phyloP scores from a whole-genome alignment of 148 eudicot species.

The Vaccinium corymbosum region DNA sequence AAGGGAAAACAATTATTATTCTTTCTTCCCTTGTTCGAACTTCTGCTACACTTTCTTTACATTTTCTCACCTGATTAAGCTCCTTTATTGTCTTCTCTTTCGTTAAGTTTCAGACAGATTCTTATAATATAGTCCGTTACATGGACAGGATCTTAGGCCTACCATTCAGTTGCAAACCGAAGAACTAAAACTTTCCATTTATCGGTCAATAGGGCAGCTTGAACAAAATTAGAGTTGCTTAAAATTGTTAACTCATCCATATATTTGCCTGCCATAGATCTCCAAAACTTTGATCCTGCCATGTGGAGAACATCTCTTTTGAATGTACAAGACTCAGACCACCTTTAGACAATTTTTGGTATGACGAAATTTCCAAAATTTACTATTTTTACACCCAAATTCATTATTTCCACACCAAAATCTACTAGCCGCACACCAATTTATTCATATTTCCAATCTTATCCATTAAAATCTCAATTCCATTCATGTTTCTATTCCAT shows the following conservation, averaged over 20 bases:
- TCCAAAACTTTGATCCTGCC: not conserved
- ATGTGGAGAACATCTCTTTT: not conserved
- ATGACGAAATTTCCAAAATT: not conserved
- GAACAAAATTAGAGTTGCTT: not conserved
- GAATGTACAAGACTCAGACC: not conserved
- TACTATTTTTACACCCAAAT: too few species aligned
- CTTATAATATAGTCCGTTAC: not conserved
- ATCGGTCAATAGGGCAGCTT: not conserved
- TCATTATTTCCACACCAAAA: too few species aligned
- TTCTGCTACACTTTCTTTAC: too few species aligned
- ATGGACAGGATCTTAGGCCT: not conserved
- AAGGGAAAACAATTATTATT: too few species aligned
- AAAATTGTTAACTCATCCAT: not conserved
- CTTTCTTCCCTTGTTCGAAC: not conserved
- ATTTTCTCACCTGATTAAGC: not conserved
- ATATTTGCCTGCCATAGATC: not conserved
- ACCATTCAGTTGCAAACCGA: not conserved
- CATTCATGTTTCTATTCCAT: too few species aligned
- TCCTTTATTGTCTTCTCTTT: not conserved
- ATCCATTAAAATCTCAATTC: too few species aligned
- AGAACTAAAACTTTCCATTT: constrained; percentile 3
- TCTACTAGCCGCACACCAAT: too few species aligned
- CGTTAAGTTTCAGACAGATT: not conserved
- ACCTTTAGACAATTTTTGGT: not conserved
- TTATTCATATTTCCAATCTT: too few species aligned